Conservation (phyloP, 495 filamentous ascomycete genomes). For the Astrothelium macrocarpum region DNA sequence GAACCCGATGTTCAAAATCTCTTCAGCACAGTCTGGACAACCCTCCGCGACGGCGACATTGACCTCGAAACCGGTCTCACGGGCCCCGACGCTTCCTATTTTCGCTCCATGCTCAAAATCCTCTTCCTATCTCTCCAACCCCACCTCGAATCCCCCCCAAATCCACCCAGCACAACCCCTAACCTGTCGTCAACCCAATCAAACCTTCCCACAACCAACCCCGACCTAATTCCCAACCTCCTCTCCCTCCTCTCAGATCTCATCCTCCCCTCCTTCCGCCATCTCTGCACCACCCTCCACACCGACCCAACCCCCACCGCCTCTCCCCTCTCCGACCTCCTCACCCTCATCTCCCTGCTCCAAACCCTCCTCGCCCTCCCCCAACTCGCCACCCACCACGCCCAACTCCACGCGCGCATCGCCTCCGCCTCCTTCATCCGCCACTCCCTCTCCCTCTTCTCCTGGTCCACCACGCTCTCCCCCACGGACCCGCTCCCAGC, state of each 20-base stretch:
- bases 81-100: conserved; percentile 58
- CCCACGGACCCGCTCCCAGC: conserved; percentile 78
- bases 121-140: conserved; percentile 74
- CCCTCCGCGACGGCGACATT: conserved; percentile 51
- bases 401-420: conserved; percentile 54
- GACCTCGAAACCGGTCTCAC: conserved; percentile 55
- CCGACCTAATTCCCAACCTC: conserved; percentile 27
- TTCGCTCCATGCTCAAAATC: conserved; percentile 71
- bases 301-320: conserved; percentile 33
- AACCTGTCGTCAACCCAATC: conserved; percentile 16
- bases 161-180: conserved; percentile 11
- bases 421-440: conserved; percentile 55
- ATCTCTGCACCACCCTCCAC: conserved; percentile 66
- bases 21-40: conserved; percentile 55
- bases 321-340: conserved; percentile 54
- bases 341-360: conserved; percentile 79
- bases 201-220: neutral
- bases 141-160: conserved; percentile 29
- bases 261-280: conserved; percentile 72
- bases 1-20: conserved; percentile 52
- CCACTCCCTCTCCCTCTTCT: conserved; percentile 78
- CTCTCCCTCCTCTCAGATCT: conserved; percentile 66
- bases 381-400: conserved; percentile 50
- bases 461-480: conserved; percentile 76
- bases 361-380: conserved; percentile 71